Evolutionary conservation across 208 protist genomes (phyloP), one percentile per base, ranked within the genome.

Genomic region (Leishmania tarentolae): DNA sequence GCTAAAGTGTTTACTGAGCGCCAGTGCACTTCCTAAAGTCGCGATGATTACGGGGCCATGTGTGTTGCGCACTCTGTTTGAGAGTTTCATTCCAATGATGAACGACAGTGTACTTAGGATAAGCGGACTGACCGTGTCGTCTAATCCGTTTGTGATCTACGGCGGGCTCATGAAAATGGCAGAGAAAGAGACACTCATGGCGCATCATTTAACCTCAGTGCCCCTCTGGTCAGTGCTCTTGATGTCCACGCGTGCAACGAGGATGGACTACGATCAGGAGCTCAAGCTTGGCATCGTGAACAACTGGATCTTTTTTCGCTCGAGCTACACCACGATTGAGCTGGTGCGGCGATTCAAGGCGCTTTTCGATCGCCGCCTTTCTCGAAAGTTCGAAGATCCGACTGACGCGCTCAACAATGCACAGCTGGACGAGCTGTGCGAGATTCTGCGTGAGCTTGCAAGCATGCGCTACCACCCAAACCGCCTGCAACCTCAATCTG

Each of bases 241-340:
- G 37, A 91, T 96, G 72, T 84, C 87, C 52, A 83, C 88, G 8
- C 78, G 68, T 53, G 85, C 75, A 44, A 87, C 94, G 75, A 78
- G 81, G 17, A 74, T 95, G 24, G 88, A 87, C 17, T 95, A 92
- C 78, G 61, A 82, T 15, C 73, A 91, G 59, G 88, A 95, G 21
- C 77, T 97, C 17, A 87, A 86, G 53, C 83, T 97, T 11, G 91
- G 70, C 40, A 76, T 91, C 8, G 74, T 97, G 28, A 88, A 95
- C 72, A 86, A 86, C 21, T 98, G 95, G 93, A 86, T 98, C n/a
- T 84, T 89, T 63, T 93, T 96, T 52, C 95, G 90, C 70, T 77
- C 84, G 7, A 85, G 84, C 2, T 87, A 83, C 76, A 78, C 74
- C 21, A 93, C 87, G 17, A 44, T 98, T 35, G 86, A 93, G 63